Base-by-base conservation (phyloP, 2,329 filamentous ascomycete genomes). In the Fusarium aywerte region DNA sequence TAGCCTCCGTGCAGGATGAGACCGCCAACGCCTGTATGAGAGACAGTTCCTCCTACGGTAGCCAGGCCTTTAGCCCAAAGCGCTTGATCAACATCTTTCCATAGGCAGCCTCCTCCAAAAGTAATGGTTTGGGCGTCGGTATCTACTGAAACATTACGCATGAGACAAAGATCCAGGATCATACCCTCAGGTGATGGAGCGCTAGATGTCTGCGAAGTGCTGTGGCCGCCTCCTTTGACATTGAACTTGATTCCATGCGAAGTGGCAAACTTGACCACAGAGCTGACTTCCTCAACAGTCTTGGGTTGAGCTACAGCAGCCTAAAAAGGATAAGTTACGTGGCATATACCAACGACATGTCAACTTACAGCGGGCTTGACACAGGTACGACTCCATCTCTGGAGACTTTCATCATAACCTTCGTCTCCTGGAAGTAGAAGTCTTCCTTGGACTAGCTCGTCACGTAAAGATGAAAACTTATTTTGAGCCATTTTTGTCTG, bases 1-100 rank as follows among this genome's bases (percentile, higher is more conserved):
- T 86, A 87, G 2, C 87, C 87, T 23, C 87, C 87, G 1, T 85
- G 85, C 2, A 89, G 73, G 0, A 83, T 82, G 15, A 89, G 76
- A 0, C 85, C 88, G 3, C 85, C 87, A 7, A 90, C 84, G 7
- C 88, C 87, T 2, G 87, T 89, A 65, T 89, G 85, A 39, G 85
- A 85, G 11, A 89, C 85, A 0, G 87, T 88, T 4, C 88, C 88
- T 10, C 87, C 87, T 0, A 89, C 84, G 2, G 86, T 86, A 3
- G 86, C 87, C 4, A 89, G 80, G 0, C 81, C 81, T 68, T 85
- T 76, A 45, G 81, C 74, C 50, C 78, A 83, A 0, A 82, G 82
- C 0, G 81, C 82, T 7, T 79, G 75, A 65, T 89, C 86, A 13
- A 89, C 82, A 68, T 87, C 83, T 54, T 76, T 77, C 85, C 86